These are phyloP conservation scores for Sisymbrium irio DNA, from an alignment of 345 rosid genomes.

Conservation along the genomic window DNA sequence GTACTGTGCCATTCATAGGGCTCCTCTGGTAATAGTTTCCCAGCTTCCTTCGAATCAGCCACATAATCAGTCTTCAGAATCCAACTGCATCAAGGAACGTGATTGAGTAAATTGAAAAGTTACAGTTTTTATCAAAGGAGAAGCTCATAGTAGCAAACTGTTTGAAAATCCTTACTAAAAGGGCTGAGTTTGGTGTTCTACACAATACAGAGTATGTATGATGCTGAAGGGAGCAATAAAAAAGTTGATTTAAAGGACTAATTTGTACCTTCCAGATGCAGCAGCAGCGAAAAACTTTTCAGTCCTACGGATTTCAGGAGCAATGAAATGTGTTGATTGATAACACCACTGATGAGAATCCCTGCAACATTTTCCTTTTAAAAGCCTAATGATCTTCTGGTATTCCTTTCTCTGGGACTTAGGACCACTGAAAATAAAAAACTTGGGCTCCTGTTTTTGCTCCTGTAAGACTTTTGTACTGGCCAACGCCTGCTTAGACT, in stretches of 20 bases:
- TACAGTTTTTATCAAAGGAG: not conserved
- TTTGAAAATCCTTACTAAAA: not conserved
- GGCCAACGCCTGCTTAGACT: conserved; percentile 17
- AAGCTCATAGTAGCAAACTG: not conserved
- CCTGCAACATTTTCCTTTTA: conserved; percentile 76
- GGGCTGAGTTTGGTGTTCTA: not conserved
- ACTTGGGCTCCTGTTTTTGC: conserved; percentile 40
- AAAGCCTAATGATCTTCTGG: conserved; percentile 56
- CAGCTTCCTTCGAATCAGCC: conserved; percentile 67
- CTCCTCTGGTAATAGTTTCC: conserved; percentile 73
- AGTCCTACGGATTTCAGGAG: conserved; percentile 76
- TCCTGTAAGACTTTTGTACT: conserved; percentile 23
- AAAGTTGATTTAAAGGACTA: not conserved
- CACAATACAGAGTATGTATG: too few relatives aligned
- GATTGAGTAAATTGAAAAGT: not conserved
- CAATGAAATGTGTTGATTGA: conserved; percentile 89
- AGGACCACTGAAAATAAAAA: conserved; percentile 73
- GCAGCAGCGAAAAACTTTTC: conserved; percentile 73
- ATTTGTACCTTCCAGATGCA: conserved; percentile 53
- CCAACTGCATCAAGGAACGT: conserved; percentile 64
- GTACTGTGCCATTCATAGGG: conserved; percentile 80
- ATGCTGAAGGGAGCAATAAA: not conserved
- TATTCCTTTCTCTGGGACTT: conserved; percentile 68
- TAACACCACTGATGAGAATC: conserved; percentile 98
- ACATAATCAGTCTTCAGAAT: conserved; percentile 78